Conservation (phyloP, 2,329 filamentous ascomycete genomes). For the Fusarium dlaminii region DNA sequence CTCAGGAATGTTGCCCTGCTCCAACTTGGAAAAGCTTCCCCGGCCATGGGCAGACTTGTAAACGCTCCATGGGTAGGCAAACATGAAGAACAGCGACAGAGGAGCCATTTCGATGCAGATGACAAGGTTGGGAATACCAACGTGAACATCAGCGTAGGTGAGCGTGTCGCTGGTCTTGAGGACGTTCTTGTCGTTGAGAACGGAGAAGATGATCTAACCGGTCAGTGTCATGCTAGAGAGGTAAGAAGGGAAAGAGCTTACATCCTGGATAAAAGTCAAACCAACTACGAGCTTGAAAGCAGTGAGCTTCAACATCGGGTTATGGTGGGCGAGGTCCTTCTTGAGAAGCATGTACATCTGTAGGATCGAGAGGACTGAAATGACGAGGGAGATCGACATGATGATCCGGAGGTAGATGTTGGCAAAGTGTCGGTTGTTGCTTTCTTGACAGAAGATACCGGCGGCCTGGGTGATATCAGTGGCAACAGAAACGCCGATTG, state of each 20-base stretch:
- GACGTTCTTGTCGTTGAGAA: slow-evolving; percentile 15
- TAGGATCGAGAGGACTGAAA: slow-evolving; percentile 25
- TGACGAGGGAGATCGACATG: slow-evolving; percentile 10
- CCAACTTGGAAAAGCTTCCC: slow-evolving; percentile 4
- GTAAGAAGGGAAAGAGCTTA: neutral
- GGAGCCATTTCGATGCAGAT: slow-evolving; percentile 36
- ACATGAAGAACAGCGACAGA: slow-evolving; percentile 28
- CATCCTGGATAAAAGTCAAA: slow-evolving; percentile 29
- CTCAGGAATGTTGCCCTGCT: neutral
- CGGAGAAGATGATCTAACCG: slow-evolving; percentile 20
- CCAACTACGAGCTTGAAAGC: slow-evolving; percentile 34
- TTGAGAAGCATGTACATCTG: slow-evolving; percentile 32
- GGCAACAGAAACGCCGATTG: slow-evolving; percentile 7
- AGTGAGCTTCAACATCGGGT: slow-evolving; percentile 31
- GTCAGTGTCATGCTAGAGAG: neutral
- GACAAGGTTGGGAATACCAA: slow-evolving; percentile 35
- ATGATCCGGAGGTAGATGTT: slow-evolving; percentile 19
- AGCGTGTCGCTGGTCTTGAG: slow-evolving; percentile 27
- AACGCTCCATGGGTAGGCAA: slow-evolving; percentile 33
- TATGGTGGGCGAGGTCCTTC: slow-evolving; percentile 27
- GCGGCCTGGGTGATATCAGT: slow-evolving; percentile 28
- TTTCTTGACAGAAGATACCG: slow-evolving; percentile 30
- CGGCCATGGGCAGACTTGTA: slow-evolving; percentile 15
- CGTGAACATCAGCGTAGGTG: slow-evolving; percentile 33
- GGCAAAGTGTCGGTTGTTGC: slow-evolving; percentile 21